These are phyloP conservation scores for Cystobasidiopsis lactophilus DNA, from an alignment of 768 basidiomycete species.

Conservation along the genomic window DNA sequence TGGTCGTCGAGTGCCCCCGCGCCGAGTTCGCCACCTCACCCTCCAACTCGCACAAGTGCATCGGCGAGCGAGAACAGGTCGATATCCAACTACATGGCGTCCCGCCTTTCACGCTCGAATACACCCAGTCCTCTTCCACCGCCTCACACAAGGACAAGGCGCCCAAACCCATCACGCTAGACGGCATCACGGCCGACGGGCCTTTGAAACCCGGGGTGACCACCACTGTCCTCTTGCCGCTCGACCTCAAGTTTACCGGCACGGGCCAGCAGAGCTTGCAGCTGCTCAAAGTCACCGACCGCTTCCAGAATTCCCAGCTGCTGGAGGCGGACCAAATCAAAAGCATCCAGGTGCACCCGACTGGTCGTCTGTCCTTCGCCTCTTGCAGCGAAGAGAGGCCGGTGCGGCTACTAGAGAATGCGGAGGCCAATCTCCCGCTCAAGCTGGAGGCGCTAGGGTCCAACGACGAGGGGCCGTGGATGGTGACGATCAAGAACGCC, in stretches of 20 bases:
- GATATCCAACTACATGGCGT: constrained; percentile 37
- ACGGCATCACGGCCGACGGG: constrained; percentile 38
- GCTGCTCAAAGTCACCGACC: constrained; percentile 66
- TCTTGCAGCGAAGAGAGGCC: constrained; percentile 25
- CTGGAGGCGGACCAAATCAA: constrained; percentile 26
- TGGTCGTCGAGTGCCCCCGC: not conserved
- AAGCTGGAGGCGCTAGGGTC: constrained; percentile 37
- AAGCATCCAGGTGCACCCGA: constrained; percentile 24
- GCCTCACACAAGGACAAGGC: constrained; percentile 31
- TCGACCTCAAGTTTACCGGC: not conserved
- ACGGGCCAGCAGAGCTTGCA: constrained; percentile 21
- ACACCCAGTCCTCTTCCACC: constrained; percentile 33
- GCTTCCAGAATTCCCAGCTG: constrained; percentile 49
- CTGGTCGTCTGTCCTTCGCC: not conserved
- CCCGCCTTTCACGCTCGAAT: constrained; percentile 31
- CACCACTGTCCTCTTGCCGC: not conserved
- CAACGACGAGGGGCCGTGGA: constrained; percentile 38
- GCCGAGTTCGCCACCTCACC: not conserved
- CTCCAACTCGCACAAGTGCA: not conserved
- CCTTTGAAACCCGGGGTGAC: not conserved
- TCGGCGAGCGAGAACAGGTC: constrained; percentile 33
- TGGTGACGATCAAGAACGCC: constrained; percentile 37
- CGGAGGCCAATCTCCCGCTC: constrained; percentile 38
- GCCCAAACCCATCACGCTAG: constrained; percentile 51
- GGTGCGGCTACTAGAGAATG: constrained; percentile 46